Evolutionary conservation across 495 filamentous ascomycete species (phyloP).

Genomic region (Hypoxylon fuscum): DNA sequence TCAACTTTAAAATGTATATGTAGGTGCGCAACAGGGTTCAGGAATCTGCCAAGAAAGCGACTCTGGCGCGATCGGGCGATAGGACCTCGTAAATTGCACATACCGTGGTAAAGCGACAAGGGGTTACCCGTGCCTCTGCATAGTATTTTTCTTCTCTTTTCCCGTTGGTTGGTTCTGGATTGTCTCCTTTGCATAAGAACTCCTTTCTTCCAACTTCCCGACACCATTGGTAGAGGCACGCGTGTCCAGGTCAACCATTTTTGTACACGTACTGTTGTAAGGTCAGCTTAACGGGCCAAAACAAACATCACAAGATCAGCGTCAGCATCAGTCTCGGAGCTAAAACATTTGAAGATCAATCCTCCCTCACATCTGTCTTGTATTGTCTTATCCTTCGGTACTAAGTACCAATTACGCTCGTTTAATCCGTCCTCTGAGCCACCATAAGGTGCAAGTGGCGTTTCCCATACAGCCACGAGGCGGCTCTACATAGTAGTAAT

Average conservation of each 20-base stretch:
- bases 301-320: conserved; percentile 29
- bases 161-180: conserved; percentile 3
- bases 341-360: conserved; percentile 6
- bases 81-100: conserved; percentile 28
- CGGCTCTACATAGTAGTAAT: conserved; percentile 13
- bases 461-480: conserved; percentile 20
- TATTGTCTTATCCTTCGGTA: conserved; percentile 48
- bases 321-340: conserved; percentile 19
- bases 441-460: conserved; percentile 7
- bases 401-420: conserved; percentile 69
- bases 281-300: conserved; percentile 15
- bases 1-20: conserved; percentile 30
- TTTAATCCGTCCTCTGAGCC: conserved; percentile 46
- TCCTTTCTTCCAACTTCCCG: conserved; percentile 1
- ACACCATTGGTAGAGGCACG: not conserved
- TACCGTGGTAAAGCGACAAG: not conserved
- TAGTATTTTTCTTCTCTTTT: not conserved
- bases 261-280: conserved; percentile 23
- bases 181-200: not conserved
- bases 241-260: conserved; percentile 23
- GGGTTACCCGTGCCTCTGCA: not conserved
- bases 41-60: conserved; percentile 35
- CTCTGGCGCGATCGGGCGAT: conserved; percentile 30
- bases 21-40: conserved; percentile 10
- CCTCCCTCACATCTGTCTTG: conserved; percentile 17